Evolutionary conservation across 495 filamentous ascomycete genomes (phyloP), one percentile per base, ranked within the genome.

Genomic region (Neurospora sp.): DNA sequence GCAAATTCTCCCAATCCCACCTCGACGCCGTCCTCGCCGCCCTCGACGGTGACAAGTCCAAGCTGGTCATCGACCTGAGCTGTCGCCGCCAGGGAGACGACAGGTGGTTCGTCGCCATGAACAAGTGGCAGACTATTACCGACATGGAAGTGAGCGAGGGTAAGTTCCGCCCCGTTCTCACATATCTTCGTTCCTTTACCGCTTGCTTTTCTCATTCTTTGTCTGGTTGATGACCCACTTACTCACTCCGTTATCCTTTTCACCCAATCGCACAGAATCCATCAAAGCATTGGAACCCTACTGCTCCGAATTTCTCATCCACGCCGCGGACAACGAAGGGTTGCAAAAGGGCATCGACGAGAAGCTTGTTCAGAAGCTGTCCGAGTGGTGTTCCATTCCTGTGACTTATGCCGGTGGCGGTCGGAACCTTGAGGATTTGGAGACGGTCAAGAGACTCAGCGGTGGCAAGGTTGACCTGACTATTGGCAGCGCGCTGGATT

Each of bases 261-360:
- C 3, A 1, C 37, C 18, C 44, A 7, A 18, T n/a, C 39, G 18
- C 42, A 27, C 73, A 96, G 94, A 91, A 80, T 91, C 90, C 3
- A 97, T 99, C 70, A 86, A 86, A 20, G 79, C 88, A 14, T 85
- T 98, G 9, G 94, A 97, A 77, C 91, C 91, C 12, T 95, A 93
- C 80, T 98, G 96, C 83, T 93, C 91, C 53, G 96, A 99, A 78
- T 98, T 99, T 80, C 85, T 99, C 69, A 93, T 99, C 77, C 96
- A 99, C 77, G 96, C 96, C n/a, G 96, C 96, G n/a, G 96, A 99
- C 79, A 94, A 95, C 71, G 96, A 98, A 79, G 96, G 96, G 9
- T 83, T 98, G 68, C 96, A 98, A 79, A 85, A 86, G 69, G 96
- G 96, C 38, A 91, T 99, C 69, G 96, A 99, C 76, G 91, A 95